phyloP scores from a whole-genome alignment of 108 stramenopile species.

The Epithemia pelagica region DNA sequence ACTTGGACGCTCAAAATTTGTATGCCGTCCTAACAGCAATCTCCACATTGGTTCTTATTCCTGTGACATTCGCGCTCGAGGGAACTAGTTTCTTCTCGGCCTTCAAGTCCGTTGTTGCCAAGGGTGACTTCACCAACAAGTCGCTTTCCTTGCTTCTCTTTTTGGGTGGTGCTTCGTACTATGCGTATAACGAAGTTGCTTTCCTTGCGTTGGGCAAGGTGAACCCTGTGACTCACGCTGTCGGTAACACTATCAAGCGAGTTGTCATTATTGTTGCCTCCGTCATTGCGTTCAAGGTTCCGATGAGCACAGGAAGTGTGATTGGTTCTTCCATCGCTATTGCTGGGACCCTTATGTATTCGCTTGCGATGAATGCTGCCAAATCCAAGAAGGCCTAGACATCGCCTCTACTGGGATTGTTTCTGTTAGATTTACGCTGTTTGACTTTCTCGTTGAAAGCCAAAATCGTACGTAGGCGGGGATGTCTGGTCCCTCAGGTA shows the following conservation, averaged over 20 bases:
- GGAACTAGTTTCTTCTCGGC: conserved; percentile 80
- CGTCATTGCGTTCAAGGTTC: conserved; percentile 94
- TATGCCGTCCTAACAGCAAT: conserved; percentile 97
- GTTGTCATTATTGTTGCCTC: conserved; percentile 97
- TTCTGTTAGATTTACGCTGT: neutral
- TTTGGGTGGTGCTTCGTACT: conserved; percentile 75
- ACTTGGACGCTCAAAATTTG: conserved; percentile 93
- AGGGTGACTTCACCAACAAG: conserved; percentile 72
- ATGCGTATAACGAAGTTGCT: conserved; percentile 99
- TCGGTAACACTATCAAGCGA: conserved; percentile 99
- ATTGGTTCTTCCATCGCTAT: conserved; percentile 93
- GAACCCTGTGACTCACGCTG: conserved; percentile 95
- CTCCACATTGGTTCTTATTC: conserved; percentile 84
- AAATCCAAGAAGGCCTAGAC: conserved; percentile 48
- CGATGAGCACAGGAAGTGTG: conserved; percentile 89
- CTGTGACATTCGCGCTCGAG: conserved; percentile 86
- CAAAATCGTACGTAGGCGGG: neutral
- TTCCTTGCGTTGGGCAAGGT: conserved; percentile 95
- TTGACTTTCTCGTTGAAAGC: neutral
- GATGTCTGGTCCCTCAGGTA: neutral
- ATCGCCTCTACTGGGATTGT: neutral
- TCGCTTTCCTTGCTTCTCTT: conserved; percentile 44
- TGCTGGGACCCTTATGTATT: conserved; percentile 88
- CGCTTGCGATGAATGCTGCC: conserved; percentile 88
- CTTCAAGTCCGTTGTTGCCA: conserved; percentile 68